Evolutionary conservation across 345 rosid species (phyloP), one percentile per base, ranked within the genome.

Genomic region (Lepidium sativum): DNA sequence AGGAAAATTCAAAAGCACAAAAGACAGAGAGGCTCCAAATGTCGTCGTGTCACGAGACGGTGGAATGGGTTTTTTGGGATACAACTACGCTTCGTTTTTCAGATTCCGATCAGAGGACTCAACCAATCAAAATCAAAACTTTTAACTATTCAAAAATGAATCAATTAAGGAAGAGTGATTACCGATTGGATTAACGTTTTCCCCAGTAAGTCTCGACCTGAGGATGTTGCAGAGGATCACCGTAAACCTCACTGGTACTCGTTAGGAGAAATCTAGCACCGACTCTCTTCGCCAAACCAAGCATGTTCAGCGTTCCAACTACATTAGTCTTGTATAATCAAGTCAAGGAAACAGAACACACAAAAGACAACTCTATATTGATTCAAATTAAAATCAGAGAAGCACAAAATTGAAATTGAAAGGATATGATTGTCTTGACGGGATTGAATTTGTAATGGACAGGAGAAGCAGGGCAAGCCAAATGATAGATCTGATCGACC

Each of bases 161-260:
- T 6, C 4, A 6, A 9, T 32, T 6, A 44, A 16, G 27, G 16
- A 47, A 17, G 8, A 1, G n/a, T n/a, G 15, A 53, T 70, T 62
- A 86, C 96, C 94, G 6, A 89, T 89, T 42, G 96, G 96, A 58
- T 89, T 89, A 73, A 84, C 96, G 51, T n/a, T 89, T 89, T 20
- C 94, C 96, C 94, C 94, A 89, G 73, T 89, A 89, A 57, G 91
- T 84, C 81, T 89, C 94, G 6, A 73, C 80, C 74, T 89, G 96
- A 12, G 96, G 96, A 53, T 89, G 94, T 74, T 89, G 89, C 1
- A 89, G 73, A 49, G 94, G 94, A 70, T 89, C 96, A 10, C 96
- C 96, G 29, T 86, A 89, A n/a, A 89, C 94, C 72, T 89, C 96
- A 54, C 96, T 89, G n/a, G 94, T 89, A 72, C 96, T 89, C 15